Conservation (phyloP, 2,329 filamentous ascomycete species). For the Aspergillus fischeri region DNA sequence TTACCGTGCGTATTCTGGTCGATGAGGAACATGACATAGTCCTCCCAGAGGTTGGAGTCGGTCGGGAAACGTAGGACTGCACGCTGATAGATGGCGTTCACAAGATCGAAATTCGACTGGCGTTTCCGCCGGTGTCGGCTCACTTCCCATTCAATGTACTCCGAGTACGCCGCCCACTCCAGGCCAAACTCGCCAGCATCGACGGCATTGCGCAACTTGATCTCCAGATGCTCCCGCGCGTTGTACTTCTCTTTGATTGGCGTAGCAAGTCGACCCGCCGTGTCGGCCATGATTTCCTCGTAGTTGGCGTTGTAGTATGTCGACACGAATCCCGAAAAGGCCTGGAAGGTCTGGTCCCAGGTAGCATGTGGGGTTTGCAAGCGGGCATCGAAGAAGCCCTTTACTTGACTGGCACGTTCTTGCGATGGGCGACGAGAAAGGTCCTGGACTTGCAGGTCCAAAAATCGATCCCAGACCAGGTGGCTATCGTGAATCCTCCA, state of each 20-base stretch:
- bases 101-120: slow-evolving; percentile 50
- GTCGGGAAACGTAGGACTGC: slow-evolving; percentile 70
- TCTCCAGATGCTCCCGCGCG: slow-evolving; percentile 53
- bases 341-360: slow-evolving; percentile 57
- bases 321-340: slow-evolving; percentile 58
- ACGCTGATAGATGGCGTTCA: slow-evolving; percentile 68
- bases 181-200: slow-evolving; percentile 50
- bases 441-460: slow-evolving; percentile 53
- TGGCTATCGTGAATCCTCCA: slow-evolving; percentile 61
- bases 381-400: slow-evolving; percentile 50
- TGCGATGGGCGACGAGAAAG: slow-evolving; percentile 45
- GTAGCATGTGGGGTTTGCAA: slow-evolving; percentile 56
- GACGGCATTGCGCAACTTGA: slow-evolving; percentile 48
- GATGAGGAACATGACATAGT: slow-evolving; percentile 71
- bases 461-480: slow-evolving; percentile 58
- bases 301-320: slow-evolving; percentile 51
- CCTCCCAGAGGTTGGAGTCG: slow-evolving; percentile 74
- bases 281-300: slow-evolving; percentile 56
- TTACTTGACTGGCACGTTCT: slow-evolving; percentile 47
- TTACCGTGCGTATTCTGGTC: slow-evolving; percentile 48
- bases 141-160: slow-evolving; percentile 86
- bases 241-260: slow-evolving; percentile 49
- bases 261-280: slow-evolving; percentile 39
- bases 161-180: slow-evolving; percentile 51
- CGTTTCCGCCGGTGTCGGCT: slow-evolving; percentile 55